A percentile compares a stretch with the other conserved stretches of the same genome.
These are phyloP conservation scores for Hypoxylon sp. DNA, from an alignment of 2,329 filamentous ascomycete genomes.

Conservation along the genomic window DNA sequence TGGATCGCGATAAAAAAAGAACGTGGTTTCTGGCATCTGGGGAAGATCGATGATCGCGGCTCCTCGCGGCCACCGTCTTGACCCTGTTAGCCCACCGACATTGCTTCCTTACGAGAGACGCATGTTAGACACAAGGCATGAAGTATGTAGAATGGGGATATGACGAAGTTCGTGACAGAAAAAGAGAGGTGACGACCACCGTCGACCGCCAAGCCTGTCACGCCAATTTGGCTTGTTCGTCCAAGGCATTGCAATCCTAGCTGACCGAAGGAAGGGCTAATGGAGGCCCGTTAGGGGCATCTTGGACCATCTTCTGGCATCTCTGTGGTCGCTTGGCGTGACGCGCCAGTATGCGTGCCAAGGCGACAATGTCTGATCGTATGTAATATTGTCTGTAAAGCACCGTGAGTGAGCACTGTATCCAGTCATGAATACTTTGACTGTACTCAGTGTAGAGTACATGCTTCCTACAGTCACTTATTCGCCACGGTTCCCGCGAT, in stretches of 20 bases:
- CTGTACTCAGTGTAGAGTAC: constrained; percentile 8
- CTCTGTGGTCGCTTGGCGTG: constrained; percentile 26
- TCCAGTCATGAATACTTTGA: constrained; percentile 13
- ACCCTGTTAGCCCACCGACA: background rate
- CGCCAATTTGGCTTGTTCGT: constrained; percentile 20
- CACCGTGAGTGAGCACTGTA: constrained; percentile 25
- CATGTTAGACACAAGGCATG: background rate
- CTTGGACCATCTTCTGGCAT: constrained; percentile 16
- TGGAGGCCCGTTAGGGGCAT: constrained; percentile 1
- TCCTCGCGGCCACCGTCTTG: constrained; percentile 28
- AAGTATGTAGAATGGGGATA: background rate
- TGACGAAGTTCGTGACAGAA: constrained; percentile 11
- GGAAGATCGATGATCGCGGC: constrained; percentile 23
- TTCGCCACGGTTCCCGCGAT: constrained; percentile 20
- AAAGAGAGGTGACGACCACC: constrained; percentile 5
- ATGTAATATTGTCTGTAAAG: constrained; percentile 2
- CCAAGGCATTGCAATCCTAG: constrained; percentile 25
- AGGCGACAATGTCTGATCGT: constrained; percentile 31
- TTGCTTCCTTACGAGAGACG: background rate
- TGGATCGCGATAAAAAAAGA: constrained; percentile 25
- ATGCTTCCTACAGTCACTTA: constrained; percentile 17
- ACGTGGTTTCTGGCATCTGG: constrained; percentile 1
- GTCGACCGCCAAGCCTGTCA: constrained; percentile 22
- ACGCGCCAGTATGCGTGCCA: constrained; percentile 32
- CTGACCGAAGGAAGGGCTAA: constrained; percentile 16